Evolutionary conservation across 2,329 filamentous ascomycete genomes (phyloP).

Genomic region (Penicillium digitatum): DNA sequence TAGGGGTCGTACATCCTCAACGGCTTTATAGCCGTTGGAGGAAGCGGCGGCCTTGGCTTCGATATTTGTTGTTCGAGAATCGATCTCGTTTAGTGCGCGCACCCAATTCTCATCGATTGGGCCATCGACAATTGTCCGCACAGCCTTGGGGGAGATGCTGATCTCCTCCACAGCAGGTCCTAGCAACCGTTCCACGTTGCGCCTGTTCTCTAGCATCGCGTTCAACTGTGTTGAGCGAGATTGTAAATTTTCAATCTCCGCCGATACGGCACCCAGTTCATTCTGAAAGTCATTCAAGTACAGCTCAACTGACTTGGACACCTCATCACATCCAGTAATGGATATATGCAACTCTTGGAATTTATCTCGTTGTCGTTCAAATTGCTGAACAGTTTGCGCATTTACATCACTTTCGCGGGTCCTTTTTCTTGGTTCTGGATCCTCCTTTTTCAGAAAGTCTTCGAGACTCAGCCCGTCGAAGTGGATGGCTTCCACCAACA

Average conservation of each 20-base stretch:
- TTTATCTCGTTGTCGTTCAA: conserved; percentile 74
- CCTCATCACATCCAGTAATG: conserved; percentile 85
- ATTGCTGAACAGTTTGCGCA: conserved; percentile 66
- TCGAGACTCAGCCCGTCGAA: conserved; percentile 74
- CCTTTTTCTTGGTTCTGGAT: conserved; percentile 24
- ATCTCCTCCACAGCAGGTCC: conserved; percentile 89
- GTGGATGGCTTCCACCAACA: conserved; percentile 64
- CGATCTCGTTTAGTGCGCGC: conserved; percentile 75
- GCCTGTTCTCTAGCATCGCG: conserved; percentile 80
- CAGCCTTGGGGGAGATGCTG: conserved; percentile 76
- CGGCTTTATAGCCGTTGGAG: conserved; percentile 64
- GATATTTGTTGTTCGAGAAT: conserved; percentile 69
- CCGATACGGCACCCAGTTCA: conserved; percentile 85
- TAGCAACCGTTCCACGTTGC: conserved; percentile 80
- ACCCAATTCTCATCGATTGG: conserved; percentile 87
- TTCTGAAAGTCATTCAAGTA: conserved; percentile 91
- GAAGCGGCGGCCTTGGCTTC: conserved; percentile 62
- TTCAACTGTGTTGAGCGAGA: conserved; percentile 79
- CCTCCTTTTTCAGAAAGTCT: conserved; percentile 56
- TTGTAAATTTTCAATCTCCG: conserved; percentile 92
- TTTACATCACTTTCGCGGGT: conserved; percentile 37
- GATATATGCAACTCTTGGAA: conserved; percentile 89
- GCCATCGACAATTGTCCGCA: conserved; percentile 81
- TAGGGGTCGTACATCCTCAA: conserved; percentile 78
- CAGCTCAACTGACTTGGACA: conserved; percentile 85